Evolutionary conservation across 2,329 filamentous ascomycete genomes (phyloP), one percentile per base, ranked within the genome.

Genomic region (Cercospora sp.): DNA sequence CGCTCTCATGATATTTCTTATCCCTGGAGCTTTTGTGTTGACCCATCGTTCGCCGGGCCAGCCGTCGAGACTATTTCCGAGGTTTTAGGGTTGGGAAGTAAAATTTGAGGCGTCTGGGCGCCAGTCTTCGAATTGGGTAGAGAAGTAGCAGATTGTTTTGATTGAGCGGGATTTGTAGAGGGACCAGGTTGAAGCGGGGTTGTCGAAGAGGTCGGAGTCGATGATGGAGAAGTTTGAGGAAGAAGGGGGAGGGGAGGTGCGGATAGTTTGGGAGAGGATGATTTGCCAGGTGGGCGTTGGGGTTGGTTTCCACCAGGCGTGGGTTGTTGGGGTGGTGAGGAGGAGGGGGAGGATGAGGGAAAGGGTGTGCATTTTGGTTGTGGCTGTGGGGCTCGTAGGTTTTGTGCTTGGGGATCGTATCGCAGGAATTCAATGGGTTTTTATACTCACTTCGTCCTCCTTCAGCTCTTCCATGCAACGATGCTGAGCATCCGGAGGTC

Each of bases 1-100:
- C 30, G 78, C 75, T 63, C 79, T 80, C 88, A 92, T 91, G 73
- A 92, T 89, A 16, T 80, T 79, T 6, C 89, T 82, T 16, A 92
- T 87, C 45, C 82, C 84, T 1, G 79, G 65, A 68, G 86, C 88
- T 57, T 81, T 82, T 16, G 88, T 80, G 67, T 90, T 84, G 16
- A 92, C 75, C 90, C 90, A 93, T 71, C 82, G 83, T 82, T 93
- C 90, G 45, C 85, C 86, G 0, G 82, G 81, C 90, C 90, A 92
- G 3, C 86, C 89, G 9, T 87, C 82, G 5, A 92, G 80, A 5
- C 78, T 77, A 2, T 83, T 82, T 16, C 90, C 90, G 53, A 88
- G 77, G 70, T 91, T 89, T 0, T 78, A 76, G 1, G 81, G 70
- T 6, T 80, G 75, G 1, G 32, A 24, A 16, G 26, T 30, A 74